Evolutionary conservation across 768 basidiomycete genomes (phyloP).

Genomic region (Boletus fagicola): DNA sequence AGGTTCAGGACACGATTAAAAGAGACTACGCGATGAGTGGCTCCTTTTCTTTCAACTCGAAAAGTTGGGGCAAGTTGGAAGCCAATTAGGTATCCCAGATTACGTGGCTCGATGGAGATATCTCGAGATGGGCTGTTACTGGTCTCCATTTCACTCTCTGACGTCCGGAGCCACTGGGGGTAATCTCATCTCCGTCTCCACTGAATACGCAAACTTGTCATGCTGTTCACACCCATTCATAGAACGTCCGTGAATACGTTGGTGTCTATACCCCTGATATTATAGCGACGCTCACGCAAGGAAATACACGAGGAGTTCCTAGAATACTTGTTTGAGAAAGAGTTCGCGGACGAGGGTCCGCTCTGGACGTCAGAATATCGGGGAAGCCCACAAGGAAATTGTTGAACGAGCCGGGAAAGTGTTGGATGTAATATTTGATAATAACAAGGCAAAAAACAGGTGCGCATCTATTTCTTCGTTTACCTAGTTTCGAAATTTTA

Average conservation of each 20-base stretch:
- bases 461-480: conserved; percentile 31
- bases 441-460: conserved; percentile 41
- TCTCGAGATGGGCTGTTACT: conserved; percentile 35
- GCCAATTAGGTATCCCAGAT: conserved; percentile 38
- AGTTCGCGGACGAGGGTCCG: conserved; percentile 56
- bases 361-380: conserved; percentile 41
- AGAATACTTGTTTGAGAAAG: conserved; percentile 47
- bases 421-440: conserved; percentile 43
- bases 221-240: not conserved
- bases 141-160: not conserved
- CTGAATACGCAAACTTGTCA: not conserved
- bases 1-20: not conserved
- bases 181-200: not conserved
- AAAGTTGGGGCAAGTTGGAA: not conserved
- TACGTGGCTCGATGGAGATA: conserved; percentile 64
- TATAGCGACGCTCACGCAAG: conserved; percentile 44
- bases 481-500: not conserved
- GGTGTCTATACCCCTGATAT: conserved; percentile 70
- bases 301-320: conserved; percentile 42
- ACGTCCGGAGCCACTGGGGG: too few species aligned
- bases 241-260: conserved; percentile 60
- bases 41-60: not conserved
- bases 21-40: not conserved
- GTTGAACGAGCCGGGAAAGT: conserved; percentile 45
- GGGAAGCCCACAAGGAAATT: conserved; percentile 18